phyloP scores from a whole-genome alignment of 495 filamentous ascomycete species.

The Talaromyces thailandensis region DNA sequence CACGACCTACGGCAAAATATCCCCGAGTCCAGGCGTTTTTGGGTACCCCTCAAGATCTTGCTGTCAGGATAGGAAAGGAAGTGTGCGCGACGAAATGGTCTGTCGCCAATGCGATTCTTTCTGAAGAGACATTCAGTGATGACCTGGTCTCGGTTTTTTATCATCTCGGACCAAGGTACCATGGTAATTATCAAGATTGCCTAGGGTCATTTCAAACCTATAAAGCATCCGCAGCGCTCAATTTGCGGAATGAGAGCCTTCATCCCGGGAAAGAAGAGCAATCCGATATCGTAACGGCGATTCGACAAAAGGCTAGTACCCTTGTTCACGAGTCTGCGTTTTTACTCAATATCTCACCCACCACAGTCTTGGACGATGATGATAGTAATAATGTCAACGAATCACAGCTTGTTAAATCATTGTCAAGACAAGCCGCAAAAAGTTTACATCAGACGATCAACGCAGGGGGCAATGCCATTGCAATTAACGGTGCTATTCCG shows the following conservation, averaged over 20 bases:
- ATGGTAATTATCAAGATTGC: constrained; percentile 93
- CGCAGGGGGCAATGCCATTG: constrained; percentile 66
- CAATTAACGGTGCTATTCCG: constrained; percentile 80
- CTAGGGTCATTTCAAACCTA: constrained; percentile 96
- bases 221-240: constrained; percentile 83
- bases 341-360: constrained; percentile 75
- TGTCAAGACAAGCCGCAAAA: constrained; percentile 65
- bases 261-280: constrained; percentile 86
- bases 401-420: constrained; percentile 60
- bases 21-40: constrained; percentile 83
- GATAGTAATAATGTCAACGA: constrained; percentile 61
- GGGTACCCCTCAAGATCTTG: constrained; percentile 86
- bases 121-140: constrained; percentile 81
- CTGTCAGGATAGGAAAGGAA: constrained; percentile 67
- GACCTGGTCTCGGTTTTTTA: constrained; percentile 87
- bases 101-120: constrained; percentile 77
- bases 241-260: constrained; percentile 82
- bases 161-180: constrained; percentile 81
- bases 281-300: constrained; percentile 85
- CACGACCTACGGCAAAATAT: constrained; percentile 37
- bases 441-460: constrained; percentile 64
- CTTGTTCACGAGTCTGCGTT: constrained; percentile 76
- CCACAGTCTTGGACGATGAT: constrained; percentile 67
- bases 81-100: constrained; percentile 78
- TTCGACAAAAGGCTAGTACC: constrained; percentile 68